These are phyloP conservation scores for Acmispon strigosus DNA, from an alignment of 306 rosid species.

Conservation along the genomic window DNA sequence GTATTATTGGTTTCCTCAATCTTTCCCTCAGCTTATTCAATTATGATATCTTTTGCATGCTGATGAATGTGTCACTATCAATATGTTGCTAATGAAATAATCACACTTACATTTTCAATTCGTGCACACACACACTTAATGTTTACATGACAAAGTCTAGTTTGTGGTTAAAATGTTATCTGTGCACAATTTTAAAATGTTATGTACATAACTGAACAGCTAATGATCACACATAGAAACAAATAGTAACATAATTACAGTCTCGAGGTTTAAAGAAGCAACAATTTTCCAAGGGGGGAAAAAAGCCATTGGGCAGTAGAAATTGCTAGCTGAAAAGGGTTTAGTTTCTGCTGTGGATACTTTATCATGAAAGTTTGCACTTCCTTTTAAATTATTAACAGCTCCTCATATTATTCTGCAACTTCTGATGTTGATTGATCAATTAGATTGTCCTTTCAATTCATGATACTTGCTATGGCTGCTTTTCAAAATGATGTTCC, in stretches of 20 bases:
- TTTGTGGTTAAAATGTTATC: background rate
- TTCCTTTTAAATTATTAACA: background rate
- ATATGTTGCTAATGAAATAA: slow-evolving; percentile 15
- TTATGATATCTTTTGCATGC: slow-evolving; percentile 11
- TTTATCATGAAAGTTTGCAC: background rate
- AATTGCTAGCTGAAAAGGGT: slow-evolving; percentile 5
- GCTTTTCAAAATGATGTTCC: slow-evolving; percentile 16
- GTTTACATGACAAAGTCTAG: slow-evolving; percentile 1
- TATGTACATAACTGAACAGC: background rate
- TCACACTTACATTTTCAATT: background rate
- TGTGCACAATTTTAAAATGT: slow-evolving; percentile 5
- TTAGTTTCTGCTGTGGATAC: slow-evolving; percentile 1
- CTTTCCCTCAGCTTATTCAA: slow-evolving; percentile 18
- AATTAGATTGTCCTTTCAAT: slow-evolving; percentile 2
- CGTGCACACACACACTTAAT: background rate
- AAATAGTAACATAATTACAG: background rate
- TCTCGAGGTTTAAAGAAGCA: background rate
- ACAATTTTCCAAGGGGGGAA: background rate
- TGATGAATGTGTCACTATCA: slow-evolving; percentile 20
- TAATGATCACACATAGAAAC: background rate
- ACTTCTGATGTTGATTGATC: background rate
- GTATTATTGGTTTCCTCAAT: slow-evolving; percentile 29
- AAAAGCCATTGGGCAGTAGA: background rate
- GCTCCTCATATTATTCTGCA: background rate
- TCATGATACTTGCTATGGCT: slow-evolving; percentile 11